phyloP scores from a whole-genome alignment of 352 stramenopile species.

The Globisporangium recalcitrans region DNA sequence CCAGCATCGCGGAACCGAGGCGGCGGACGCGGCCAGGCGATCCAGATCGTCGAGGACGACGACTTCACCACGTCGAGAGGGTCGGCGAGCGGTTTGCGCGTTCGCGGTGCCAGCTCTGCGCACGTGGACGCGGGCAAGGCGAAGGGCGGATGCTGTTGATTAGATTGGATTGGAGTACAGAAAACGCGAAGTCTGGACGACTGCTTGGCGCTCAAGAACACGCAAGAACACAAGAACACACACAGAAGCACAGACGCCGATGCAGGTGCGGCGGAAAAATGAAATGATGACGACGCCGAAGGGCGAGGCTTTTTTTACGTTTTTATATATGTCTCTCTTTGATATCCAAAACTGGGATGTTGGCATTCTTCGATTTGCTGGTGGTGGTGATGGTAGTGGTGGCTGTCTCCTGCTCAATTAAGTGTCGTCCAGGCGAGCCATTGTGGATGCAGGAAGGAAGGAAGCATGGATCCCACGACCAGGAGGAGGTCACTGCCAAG shows the following conservation, averaged over 20 bases:
- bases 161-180: conserved; percentile 8
- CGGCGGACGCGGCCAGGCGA: conserved; percentile 44
- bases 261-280: conserved; percentile 5
- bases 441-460: neutral
- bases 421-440: neutral
- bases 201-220: neutral
- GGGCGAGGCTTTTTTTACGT: conserved; percentile 6
- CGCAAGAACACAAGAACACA: neutral
- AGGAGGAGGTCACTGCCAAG: neutral
- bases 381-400: neutral
- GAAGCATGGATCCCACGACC: neutral
- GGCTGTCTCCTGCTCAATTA: neutral
- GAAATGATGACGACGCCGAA: conserved; percentile 8
- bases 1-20: conserved; percentile 31
- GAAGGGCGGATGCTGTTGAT: conserved; percentile 56
- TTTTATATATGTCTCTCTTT: conserved; percentile 11
- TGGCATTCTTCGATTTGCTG: neutral
- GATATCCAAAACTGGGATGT: too few relatives aligned
- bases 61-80: conserved; percentile 21
- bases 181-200: neutral
- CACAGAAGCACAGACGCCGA: neutral
- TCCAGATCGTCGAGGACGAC: conserved; percentile 63
- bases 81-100: conserved; percentile 35
- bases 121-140: conserved; percentile 45
- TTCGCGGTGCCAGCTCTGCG: conserved; percentile 33